phyloP scores from a whole-genome alignment of 2,329 filamentous ascomycete species.

The Neurospora crassa region DNA sequence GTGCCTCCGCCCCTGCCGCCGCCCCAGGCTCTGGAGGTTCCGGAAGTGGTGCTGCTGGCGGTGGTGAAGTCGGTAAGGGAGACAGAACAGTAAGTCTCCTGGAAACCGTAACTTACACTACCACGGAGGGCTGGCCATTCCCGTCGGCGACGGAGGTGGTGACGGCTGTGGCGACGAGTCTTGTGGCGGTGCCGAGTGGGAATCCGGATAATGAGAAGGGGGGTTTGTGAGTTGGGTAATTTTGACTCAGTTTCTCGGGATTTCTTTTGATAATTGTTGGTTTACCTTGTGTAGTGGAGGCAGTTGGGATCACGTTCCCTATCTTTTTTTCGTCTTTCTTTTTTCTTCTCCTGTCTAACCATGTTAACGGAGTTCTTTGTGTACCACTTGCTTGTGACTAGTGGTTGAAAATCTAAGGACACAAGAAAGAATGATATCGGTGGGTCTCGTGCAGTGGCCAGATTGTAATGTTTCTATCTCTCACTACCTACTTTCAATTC shows the following conservation, averaged over 20 bases:
- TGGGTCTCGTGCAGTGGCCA: background rate
- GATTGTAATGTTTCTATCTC: background rate
- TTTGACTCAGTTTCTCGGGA: background rate
- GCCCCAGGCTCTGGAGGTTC: background rate
- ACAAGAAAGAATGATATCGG: background rate
- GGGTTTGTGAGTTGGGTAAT: background rate
- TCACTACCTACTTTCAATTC: background rate
- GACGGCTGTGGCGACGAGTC: background rate
- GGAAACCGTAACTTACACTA: background rate
- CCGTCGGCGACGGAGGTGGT: background rate
- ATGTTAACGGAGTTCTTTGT: background rate
- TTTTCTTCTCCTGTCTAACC: no score
- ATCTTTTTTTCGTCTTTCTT: no score
- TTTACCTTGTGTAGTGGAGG: background rate
- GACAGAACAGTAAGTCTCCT: background rate
- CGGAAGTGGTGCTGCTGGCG: background rate
- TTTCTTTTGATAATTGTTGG: background rate
- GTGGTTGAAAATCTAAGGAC: background rate
- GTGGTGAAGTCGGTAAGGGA: background rate
- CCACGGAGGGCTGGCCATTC: background rate
- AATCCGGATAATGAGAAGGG: background rate
- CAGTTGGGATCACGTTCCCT: background rate
- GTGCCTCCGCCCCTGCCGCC: background rate
- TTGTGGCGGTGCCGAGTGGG: background rate
- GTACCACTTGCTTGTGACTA: background rate